Conservation (phyloP, 441 rosid genomes). For the Gossypium schwendimanii region DNA sequence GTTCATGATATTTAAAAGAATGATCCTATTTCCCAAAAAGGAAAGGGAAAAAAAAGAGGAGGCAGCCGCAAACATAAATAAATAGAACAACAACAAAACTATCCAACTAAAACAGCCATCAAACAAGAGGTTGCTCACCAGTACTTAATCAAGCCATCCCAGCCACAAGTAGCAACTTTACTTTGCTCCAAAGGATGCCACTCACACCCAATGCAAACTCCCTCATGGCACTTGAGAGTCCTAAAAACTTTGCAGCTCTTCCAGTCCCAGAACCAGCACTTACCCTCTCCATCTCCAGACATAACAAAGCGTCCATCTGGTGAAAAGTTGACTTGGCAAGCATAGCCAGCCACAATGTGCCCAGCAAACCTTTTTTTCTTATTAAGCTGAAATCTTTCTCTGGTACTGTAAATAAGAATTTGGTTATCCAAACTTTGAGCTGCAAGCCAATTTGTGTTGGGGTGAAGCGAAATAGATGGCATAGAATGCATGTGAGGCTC, state of each 20-base stretch:
- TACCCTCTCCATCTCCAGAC: constrained; percentile 99
- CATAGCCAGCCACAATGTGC: constrained; percentile 90
- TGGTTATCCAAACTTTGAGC: constrained; percentile 98
- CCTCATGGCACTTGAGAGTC: constrained; percentile 84
- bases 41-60: neutral
- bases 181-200: constrained; percentile 99
- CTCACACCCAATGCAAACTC: constrained; percentile 75
- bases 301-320: constrained; percentile 98
- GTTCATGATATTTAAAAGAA: neutral
- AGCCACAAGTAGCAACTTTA: constrained; percentile 98
- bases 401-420: constrained; percentile 81
- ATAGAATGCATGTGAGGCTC: constrained; percentile 99
- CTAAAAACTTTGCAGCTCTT: constrained; percentile 93
- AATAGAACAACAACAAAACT: neutral
- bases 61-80: neutral
- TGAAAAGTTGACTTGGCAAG: constrained; percentile 97
- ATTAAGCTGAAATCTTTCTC: constrained; percentile 96
- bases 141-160: constrained; percentile 99
- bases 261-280: constrained; percentile 99
- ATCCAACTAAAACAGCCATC: neutral
- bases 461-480: constrained; percentile 92
- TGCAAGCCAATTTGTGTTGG: constrained; percentile 90
- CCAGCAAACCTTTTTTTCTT: constrained; percentile 97
- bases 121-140: constrained; percentile 52
- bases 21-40: neutral